Conservation (phyloP, 805 yeast species). For the Cyberlindnera xylosilytica region DNA sequence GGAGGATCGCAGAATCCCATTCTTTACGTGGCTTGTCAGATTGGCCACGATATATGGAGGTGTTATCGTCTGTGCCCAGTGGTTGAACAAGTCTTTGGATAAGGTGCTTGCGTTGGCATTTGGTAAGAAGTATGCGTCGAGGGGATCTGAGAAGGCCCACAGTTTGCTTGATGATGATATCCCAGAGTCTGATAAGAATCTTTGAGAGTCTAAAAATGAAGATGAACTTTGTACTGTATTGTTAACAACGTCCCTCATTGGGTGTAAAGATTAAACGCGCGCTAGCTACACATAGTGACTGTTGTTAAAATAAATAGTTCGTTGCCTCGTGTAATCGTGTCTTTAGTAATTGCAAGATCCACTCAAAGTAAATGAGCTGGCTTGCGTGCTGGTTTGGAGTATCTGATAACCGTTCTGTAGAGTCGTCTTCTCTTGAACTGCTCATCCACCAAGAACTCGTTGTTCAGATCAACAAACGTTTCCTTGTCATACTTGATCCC, state of each 20-base stretch:
- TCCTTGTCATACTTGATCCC: constrained; percentile 29
- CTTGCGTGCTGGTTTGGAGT: constrained; percentile 36
- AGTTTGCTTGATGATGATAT: constrained; percentile 18
- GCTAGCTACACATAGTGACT: too few relatives aligned
- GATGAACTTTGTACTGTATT: too few relatives aligned
- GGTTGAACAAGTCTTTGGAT: constrained; percentile 59
- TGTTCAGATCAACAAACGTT: constrained; percentile 35
- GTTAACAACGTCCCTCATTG: too few relatives aligned
- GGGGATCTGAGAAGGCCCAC: constrained; percentile 24
- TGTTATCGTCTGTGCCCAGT: constrained; percentile 62
- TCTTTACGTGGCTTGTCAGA: constrained; percentile 72
- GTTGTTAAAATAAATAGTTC: too few relatives aligned
- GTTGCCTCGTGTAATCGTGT: too few relatives aligned
- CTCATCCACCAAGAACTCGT: constrained; percentile 49
- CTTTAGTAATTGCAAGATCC: neutral
- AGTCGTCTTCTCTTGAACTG: constrained; percentile 59
- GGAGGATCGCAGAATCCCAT: constrained; percentile 70
- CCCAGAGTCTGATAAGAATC: neutral
- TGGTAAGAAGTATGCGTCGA: constrained; percentile 50
- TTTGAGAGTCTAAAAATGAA: too few relatives aligned
- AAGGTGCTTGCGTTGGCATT: constrained; percentile 44
- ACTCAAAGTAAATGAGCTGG: constrained; percentile 24
- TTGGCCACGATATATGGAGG: constrained; percentile 85
- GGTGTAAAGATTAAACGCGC: too few relatives aligned
- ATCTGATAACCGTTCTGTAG: constrained; percentile 49